These are phyloP conservation scores for Trichoderma hamatum DNA, from an alignment of 2,329 filamentous ascomycete species.

Conservation along the genomic window DNA sequence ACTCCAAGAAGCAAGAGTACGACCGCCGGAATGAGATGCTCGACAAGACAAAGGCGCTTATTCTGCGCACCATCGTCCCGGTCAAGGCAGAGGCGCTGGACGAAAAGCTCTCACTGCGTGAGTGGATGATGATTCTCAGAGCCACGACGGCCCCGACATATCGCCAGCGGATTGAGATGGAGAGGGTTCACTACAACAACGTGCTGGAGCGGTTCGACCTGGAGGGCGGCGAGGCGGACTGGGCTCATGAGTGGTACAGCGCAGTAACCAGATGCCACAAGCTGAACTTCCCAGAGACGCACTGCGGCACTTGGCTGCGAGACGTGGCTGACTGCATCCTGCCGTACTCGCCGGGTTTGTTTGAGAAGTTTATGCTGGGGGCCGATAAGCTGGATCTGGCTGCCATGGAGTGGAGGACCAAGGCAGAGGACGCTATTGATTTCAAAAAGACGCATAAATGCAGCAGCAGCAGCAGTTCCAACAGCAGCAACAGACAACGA, in stretches of 20 bases:
- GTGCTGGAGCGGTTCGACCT: slow-evolving; percentile 22
- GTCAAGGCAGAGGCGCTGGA: slow-evolving; percentile 21
- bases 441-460: slow-evolving; percentile 6
- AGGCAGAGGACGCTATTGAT: slow-evolving; percentile 17
- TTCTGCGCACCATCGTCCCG: slow-evolving; percentile 14
- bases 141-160: slow-evolving; percentile 19
- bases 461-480: not conserved
- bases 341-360: slow-evolving; percentile 13
- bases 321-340: slow-evolving; percentile 18
- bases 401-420: slow-evolving; percentile 23
- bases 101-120: slow-evolving; percentile 3
- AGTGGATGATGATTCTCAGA: slow-evolving; percentile 13
- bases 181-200: slow-evolving; percentile 16
- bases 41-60: slow-evolving; percentile 13
- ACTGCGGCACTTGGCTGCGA: slow-evolving; percentile 23
- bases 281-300: slow-evolving; percentile 22
- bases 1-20: slow-evolving; percentile 15
- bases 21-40: slow-evolving; percentile 14
- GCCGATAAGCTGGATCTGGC: slow-evolving; percentile 20
- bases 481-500: not conserved
- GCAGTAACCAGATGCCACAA: slow-evolving; percentile 20
- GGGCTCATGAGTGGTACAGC: slow-evolving; percentile 25
- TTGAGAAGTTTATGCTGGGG: slow-evolving; percentile 20
- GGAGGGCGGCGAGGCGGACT: slow-evolving; percentile 7
- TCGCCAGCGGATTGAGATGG: slow-evolving; percentile 22